phyloP scores from a whole-genome alignment of 2,329 filamentous ascomycete species.

The Fusarium anguioides region DNA sequence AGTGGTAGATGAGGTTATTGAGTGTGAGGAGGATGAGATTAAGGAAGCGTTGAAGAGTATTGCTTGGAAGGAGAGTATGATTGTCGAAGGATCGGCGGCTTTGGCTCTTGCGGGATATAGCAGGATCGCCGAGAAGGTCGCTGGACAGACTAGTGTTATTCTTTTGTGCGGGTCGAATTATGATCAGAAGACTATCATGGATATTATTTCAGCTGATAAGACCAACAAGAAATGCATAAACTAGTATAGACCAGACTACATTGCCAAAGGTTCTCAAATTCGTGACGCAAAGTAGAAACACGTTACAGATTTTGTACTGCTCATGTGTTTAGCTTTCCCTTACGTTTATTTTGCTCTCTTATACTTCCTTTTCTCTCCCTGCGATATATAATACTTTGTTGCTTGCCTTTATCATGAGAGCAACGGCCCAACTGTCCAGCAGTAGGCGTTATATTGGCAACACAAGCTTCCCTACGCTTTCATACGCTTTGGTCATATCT shows the following conservation, averaged over 20 bases:
- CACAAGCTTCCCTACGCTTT: not conserved
- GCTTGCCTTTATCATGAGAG: too few species aligned
- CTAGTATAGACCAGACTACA: too few species aligned
- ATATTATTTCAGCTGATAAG: not conserved
- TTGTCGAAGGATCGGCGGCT: not conserved
- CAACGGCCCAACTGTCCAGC: too few species aligned
- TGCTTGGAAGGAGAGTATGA: not conserved
- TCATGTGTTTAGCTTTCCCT: too few species aligned
- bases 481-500: not conserved
- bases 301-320: too few species aligned
- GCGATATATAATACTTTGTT: too few species aligned
- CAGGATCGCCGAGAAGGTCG: not conserved
- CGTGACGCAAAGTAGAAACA: too few species aligned
- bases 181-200: not conserved
- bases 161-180: not conserved
- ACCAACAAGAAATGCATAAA: too few species aligned
- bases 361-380: too few species aligned
- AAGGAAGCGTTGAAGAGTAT: not conserved
- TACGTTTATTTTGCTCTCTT: too few species aligned
- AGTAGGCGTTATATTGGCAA: too few species aligned
- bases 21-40: not conserved
- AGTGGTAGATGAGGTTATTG: not conserved
- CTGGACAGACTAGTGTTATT: not conserved
- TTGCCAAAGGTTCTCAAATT: too few species aligned
- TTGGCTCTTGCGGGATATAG: not conserved